phyloP scores from a whole-genome alignment of 306 rosid genomes.

The Prunus padus region DNA sequence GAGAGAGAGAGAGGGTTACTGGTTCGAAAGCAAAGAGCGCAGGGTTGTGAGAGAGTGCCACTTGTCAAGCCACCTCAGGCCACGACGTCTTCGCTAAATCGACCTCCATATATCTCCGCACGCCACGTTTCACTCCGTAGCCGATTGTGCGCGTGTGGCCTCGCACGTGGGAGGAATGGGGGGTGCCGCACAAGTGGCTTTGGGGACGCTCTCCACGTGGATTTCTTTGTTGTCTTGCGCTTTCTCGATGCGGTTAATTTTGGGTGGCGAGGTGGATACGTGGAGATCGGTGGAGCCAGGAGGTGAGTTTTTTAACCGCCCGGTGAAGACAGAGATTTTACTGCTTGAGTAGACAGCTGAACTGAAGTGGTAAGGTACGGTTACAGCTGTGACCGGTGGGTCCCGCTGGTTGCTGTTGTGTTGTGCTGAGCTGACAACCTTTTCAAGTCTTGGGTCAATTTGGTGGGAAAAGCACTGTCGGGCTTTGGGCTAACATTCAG shows the following conservation, averaged over 20 bases:
- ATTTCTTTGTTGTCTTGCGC: background rate
- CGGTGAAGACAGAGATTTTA: background rate
- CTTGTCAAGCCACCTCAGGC: slow-evolving; percentile 56
- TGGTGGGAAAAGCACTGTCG: too few relatives aligned
- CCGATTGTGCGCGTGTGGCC: slow-evolving; percentile 33
- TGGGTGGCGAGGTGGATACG: background rate
- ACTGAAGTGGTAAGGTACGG: background rate
- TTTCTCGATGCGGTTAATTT: background rate
- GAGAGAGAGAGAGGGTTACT: slow-evolving; percentile 8
- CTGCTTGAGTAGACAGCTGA: background rate
- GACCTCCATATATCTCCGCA: slow-evolving; percentile 40
- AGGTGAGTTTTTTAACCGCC: background rate
- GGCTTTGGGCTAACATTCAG: too few relatives aligned
- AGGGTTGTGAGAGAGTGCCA: slow-evolving; percentile 39
- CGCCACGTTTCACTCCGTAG: slow-evolving; percentile 58
- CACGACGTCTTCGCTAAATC: slow-evolving; percentile 35
- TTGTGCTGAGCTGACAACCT: background rate
- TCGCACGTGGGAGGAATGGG: background rate
- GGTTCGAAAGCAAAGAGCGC: slow-evolving; percentile 29
- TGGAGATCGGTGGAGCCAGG: background rate
- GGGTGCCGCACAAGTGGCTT: background rate
- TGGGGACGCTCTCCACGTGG: background rate
- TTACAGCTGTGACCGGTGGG: background rate
- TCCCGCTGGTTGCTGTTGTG: background rate
- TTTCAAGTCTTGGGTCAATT: too few relatives aligned